A percentile compares a stretch with the other conserved stretches of the same genome.
Evolutionary conservation across 2,329 filamentous ascomycete genomes (phyloP).

Genomic region (Colletotrichum navitas): DNA sequence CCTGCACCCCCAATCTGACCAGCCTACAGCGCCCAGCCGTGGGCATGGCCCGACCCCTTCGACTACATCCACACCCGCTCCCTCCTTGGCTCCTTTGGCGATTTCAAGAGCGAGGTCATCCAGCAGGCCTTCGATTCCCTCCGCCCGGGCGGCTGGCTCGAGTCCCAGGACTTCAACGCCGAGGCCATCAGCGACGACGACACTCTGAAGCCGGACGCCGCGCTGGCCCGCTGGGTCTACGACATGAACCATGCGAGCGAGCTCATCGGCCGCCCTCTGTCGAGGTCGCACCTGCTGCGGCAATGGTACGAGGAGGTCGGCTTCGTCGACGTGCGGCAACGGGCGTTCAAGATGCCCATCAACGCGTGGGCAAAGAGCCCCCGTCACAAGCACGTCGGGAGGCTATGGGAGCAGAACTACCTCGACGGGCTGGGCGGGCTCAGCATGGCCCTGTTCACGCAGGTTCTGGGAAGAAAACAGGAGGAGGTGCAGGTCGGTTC

Average conservation of each 20-base stretch:
- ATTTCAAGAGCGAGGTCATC: slow-evolving; percentile 64
- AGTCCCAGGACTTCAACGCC: slow-evolving; percentile 63
- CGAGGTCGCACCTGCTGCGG: slow-evolving; percentile 52
- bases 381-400: slow-evolving; percentile 57
- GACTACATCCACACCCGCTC: slow-evolving; percentile 68
- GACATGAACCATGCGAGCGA: slow-evolving; percentile 56
- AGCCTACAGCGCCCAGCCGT: slow-evolving; percentile 58
- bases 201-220: slow-evolving; percentile 54
- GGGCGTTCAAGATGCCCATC: slow-evolving; percentile 65
- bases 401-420: slow-evolving; percentile 60
- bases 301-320: slow-evolving; percentile 61
- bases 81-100: slow-evolving; percentile 63
- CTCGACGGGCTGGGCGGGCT: slow-evolving; percentile 60
- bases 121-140: slow-evolving; percentile 63
- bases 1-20: slow-evolving; percentile 23
- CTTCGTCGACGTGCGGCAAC: slow-evolving; percentile 67
- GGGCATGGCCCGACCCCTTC: slow-evolving; percentile 66
- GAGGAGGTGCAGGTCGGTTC: slow-evolving; percentile 63
- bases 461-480: slow-evolving; percentile 55
- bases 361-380: slow-evolving; percentile 66
- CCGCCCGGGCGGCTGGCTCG: slow-evolving; percentile 66
- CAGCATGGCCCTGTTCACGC: slow-evolving; percentile 56
- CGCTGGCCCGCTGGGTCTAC: slow-evolving; percentile 56
- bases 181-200: slow-evolving; percentile 59
- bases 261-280: slow-evolving; percentile 53